These are phyloP conservation scores for Neocatenulostroma microsporum DNA, from an alignment of 2,329 filamentous ascomycete species.

Conservation along the genomic window DNA sequence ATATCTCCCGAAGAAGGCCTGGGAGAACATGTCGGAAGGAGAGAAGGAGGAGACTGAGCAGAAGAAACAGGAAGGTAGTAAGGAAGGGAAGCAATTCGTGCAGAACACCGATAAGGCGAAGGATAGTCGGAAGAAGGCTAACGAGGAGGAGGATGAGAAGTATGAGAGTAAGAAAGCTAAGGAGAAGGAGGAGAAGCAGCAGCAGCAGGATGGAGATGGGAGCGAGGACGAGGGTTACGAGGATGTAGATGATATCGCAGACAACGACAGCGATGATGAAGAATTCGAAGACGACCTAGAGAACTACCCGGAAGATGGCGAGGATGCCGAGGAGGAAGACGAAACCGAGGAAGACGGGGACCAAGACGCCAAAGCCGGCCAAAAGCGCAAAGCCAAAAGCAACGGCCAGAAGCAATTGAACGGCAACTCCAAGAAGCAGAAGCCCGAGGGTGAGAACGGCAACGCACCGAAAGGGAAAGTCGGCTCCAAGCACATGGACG, in stretches of 20 bases:
- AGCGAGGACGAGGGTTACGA: constrained; percentile 19
- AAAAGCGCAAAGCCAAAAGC: constrained; percentile 16
- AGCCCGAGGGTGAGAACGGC: constrained; percentile 18
- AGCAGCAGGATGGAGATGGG: constrained; percentile 10
- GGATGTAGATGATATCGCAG: constrained; percentile 25
- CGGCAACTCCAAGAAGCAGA: constrained; percentile 28
- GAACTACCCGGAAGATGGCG: constrained; percentile 15
- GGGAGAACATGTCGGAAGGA: constrained; percentile 41
- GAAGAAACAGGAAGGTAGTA: constrained; percentile 32
- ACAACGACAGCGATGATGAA: constrained; percentile 16
- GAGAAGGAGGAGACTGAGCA: constrained; percentile 39
- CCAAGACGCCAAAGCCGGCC: constrained; percentile 7
- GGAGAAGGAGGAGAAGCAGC: constrained; percentile 7
- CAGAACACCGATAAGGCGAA: constrained; percentile 38
- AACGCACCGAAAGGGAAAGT: constrained; percentile 18
- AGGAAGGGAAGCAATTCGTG: constrained; percentile 39
- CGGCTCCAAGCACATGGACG: constrained; percentile 26
- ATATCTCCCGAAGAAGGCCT: constrained; percentile 42
- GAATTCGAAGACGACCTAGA: constrained; percentile 12
- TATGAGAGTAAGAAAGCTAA: constrained; percentile 18
- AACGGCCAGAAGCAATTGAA: constrained; percentile 8
- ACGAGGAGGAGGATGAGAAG: constrained; percentile 21
- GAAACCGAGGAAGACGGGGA: constrained; percentile 12
- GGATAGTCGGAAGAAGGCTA: constrained; percentile 32
- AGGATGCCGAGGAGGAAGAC: constrained; percentile 16